These are phyloP conservation scores for Colletotrichum siamense DNA, from an alignment of 2,329 filamentous ascomycete genomes.

Conservation along the genomic window DNA sequence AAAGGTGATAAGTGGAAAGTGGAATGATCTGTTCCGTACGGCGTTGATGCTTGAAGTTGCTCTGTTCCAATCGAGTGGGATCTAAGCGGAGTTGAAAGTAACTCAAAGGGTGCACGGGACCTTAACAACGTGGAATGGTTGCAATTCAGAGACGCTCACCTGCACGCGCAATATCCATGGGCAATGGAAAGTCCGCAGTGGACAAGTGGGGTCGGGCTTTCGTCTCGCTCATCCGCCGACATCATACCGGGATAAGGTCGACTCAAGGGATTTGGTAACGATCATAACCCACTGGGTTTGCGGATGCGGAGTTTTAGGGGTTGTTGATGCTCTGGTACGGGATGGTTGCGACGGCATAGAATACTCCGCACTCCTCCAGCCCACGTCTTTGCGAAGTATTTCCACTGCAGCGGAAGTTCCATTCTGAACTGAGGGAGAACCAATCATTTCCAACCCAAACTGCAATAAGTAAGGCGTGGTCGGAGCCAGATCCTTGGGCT, in stretches of 20 bases:
- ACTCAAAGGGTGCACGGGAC: background rate
- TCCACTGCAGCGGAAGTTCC: background rate
- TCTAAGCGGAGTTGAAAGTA: background rate
- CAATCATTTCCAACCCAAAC: background rate
- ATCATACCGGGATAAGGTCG: background rate
- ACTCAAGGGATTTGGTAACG: background rate
- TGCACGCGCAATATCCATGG: background rate
- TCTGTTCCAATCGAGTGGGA: background rate
- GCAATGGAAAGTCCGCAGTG: background rate
- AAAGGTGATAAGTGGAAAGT: background rate
- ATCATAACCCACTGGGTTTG: background rate
- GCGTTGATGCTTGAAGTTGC: background rate
- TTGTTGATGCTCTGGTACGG: background rate
- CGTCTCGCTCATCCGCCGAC: background rate
- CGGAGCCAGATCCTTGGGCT: background rate
- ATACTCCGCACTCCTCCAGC: background rate
- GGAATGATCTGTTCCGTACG: background rate
- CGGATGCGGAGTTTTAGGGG: background rate
- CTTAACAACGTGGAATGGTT: background rate
- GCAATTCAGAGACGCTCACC: background rate
- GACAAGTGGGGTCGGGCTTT: background rate
- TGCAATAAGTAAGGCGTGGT: background rate
- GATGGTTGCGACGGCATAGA: background rate
- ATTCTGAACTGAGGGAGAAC: background rate
- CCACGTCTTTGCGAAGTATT: background rate